A percentile compares a stretch with the other conserved stretches of the same genome.
These are phyloP conservation scores for Cerioporus squamosus DNA, from an alignment of 1,284 basidiomycete species.

Conservation along the genomic window DNA sequence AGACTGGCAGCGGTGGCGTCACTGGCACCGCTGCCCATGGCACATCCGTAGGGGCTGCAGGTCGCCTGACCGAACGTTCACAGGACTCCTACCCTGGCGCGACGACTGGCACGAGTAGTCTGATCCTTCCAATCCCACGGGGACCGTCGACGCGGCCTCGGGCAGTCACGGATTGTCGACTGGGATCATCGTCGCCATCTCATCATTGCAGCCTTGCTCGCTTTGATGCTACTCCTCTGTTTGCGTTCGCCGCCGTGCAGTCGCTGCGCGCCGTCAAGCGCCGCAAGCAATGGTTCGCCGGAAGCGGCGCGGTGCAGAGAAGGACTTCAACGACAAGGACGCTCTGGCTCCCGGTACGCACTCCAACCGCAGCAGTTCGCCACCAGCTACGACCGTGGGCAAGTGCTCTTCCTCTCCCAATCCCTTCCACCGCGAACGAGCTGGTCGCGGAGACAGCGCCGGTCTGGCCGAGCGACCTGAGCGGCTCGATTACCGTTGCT, in stretches of 20 bases:
- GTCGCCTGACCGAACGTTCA: constrained; percentile 5
- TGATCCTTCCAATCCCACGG: constrained; percentile 5
- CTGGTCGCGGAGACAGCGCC: constrained; percentile 13
- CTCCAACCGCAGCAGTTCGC: constrained; percentile 49
- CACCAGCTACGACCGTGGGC: constrained; percentile 45
- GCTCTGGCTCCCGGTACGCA: constrained; percentile 8
- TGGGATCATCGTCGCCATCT: constrained; percentile 23
- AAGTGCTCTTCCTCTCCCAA: constrained; percentile 19
- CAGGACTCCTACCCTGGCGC: constrained; percentile 2
- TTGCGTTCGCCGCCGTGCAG: constrained; percentile 24
- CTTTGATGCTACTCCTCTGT: constrained; percentile 16
- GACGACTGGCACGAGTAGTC: background rate
- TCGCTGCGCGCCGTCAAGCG: constrained; percentile 25
- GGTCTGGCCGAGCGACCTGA: constrained; percentile 25
- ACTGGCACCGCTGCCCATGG: background rate
- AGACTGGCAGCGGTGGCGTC: background rate
- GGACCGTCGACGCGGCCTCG: background rate
- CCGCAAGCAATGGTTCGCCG: constrained; percentile 30
- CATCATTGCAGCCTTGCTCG: constrained; percentile 14
- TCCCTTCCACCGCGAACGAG: constrained; percentile 18
- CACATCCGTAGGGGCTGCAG: background rate
- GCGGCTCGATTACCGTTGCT: constrained; percentile 17
- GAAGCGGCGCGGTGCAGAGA: constrained; percentile 20
- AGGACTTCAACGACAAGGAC: constrained; percentile 26
- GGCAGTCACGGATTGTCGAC: constrained; percentile 12